phyloP scores from a whole-genome alignment of 768 basidiomycete species.

The Macrocybe gigantea region DNA sequence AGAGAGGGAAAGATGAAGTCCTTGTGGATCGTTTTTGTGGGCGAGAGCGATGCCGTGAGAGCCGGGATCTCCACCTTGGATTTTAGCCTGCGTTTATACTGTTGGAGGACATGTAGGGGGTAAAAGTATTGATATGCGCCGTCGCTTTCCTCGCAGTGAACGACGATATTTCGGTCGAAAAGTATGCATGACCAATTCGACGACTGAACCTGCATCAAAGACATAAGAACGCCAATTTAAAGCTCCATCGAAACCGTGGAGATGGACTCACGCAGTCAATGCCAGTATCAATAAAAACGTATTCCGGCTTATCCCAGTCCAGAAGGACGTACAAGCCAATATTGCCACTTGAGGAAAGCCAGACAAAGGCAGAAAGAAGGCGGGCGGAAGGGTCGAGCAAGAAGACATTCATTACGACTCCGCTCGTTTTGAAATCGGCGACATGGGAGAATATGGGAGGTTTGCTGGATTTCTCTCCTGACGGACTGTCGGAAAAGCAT shows the following conservation, averaged over 20 bases:
- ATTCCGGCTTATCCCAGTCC: constrained; percentile 62
- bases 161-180: constrained; percentile 58
- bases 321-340: constrained; percentile 58
- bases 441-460: constrained; percentile 52
- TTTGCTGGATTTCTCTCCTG: constrained; percentile 28
- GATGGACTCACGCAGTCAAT: constrained; percentile 58
- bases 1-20: constrained; percentile 43
- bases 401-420: constrained; percentile 75
- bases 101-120: constrained; percentile 38
- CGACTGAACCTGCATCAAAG: constrained; percentile 41
- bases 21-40: constrained; percentile 42
- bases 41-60: constrained; percentile 34
- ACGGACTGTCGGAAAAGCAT: constrained; percentile 45
- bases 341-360: constrained; percentile 48
- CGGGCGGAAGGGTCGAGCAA: constrained; percentile 59
- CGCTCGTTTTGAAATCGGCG: constrained; percentile 58
- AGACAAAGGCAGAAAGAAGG: constrained; percentile 66
- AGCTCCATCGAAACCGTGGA: background rate
- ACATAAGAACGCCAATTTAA: background rate
- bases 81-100: constrained; percentile 21
- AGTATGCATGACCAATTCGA: constrained; percentile 79
- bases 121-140: constrained; percentile 67
- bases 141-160: constrained; percentile 67
- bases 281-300: constrained; percentile 69
- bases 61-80: constrained; percentile 27